Conservation (phyloP, 176 grass and related monocot genomes). For the Phoenix dactylifera region DNA sequence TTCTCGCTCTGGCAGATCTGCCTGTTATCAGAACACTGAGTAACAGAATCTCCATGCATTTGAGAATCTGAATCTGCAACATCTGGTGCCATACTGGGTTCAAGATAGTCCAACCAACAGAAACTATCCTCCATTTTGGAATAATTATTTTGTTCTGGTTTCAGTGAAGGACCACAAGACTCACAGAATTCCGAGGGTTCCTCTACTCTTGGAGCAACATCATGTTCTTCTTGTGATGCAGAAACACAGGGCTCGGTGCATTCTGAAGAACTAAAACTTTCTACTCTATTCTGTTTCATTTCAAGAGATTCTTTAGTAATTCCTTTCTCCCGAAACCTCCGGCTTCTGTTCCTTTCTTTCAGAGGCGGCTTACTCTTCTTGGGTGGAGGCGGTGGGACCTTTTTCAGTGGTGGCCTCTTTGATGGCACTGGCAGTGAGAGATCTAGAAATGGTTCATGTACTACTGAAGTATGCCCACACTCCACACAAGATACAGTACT, state of each 20-base stretch:
- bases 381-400: too few relatives aligned
- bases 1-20: slow-evolving; percentile 26
- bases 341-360: slow-evolving; percentile 50
- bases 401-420: slow-evolving; percentile 17
- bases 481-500: slow-evolving; percentile 75
- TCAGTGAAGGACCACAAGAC: slow-evolving; percentile 49
- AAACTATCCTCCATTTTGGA: slow-evolving; percentile 21
- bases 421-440: slow-evolving; percentile 84
- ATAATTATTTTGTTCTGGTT: slow-evolving; percentile 25
- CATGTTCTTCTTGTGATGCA: slow-evolving; percentile 40
- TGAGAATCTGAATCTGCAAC: slow-evolving; percentile 36
- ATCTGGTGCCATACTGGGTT: slow-evolving; percentile 20
- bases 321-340: slow-evolving; percentile 33
- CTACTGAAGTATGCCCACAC: slow-evolving; percentile 65
- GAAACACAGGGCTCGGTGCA: slow-evolving; percentile 27
- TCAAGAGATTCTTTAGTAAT: slow-evolving; percentile 29
- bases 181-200: slow-evolving; percentile 36
- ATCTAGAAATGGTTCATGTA: slow-evolving; percentile 83
- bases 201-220: slow-evolving; percentile 26
- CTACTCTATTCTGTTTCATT: slow-evolving; percentile 29
- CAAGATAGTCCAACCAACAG: slow-evolving; percentile 63
- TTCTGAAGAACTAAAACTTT: slow-evolving; percentile 27
- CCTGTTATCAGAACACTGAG: slow-evolving; percentile 16
- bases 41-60: slow-evolving; percentile 24
- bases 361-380: slow-evolving; percentile 22